Conservation (phyloP, 805 yeast genomes). For the Wickerhamiella cacticola region DNA sequence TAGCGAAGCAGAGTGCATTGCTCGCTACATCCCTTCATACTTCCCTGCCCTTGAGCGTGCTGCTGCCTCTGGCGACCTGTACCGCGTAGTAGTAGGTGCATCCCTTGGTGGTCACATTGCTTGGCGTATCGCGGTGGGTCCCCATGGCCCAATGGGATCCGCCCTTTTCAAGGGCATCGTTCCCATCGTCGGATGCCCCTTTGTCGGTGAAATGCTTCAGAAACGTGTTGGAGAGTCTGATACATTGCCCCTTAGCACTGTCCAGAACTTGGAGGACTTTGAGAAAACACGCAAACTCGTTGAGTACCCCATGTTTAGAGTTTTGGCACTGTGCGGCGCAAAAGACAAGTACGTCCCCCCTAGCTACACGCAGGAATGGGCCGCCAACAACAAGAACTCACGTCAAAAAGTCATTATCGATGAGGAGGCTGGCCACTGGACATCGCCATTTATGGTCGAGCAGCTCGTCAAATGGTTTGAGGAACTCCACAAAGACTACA, state of each 20-base stretch:
- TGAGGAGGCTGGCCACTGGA: slow-evolving; percentile 27
- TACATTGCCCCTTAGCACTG: slow-evolving; percentile 1
- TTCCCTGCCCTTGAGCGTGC: slow-evolving; percentile 26
- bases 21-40: slow-evolving; percentile 35
- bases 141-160: slow-evolving; percentile 31
- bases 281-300: not conserved
- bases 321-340: slow-evolving; percentile 29
- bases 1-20: slow-evolving; percentile 35
- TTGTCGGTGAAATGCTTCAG: slow-evolving; percentile 35
- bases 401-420: slow-evolving; percentile 23
- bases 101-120: slow-evolving; percentile 50
- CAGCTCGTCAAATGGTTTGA: slow-evolving; percentile 22
- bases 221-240: slow-evolving; percentile 26
- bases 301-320: slow-evolving; percentile 15
- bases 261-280: slow-evolving; percentile 13
- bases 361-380: slow-evolving; percentile 27
- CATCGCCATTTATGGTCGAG: slow-evolving; percentile 25
- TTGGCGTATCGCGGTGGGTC: slow-evolving; percentile 35
- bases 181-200: slow-evolving; percentile 42
- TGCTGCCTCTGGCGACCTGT: slow-evolving; percentile 23
- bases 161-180: slow-evolving; percentile 26
- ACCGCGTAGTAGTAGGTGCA: slow-evolving; percentile 35
- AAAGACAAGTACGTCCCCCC: slow-evolving; percentile 31
- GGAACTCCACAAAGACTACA: not conserved
- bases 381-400: slow-evolving; percentile 16